Evolutionary conservation across 768 basidiomycete species (phyloP), one percentile per base, ranked within the genome.

Genomic region (Lactifluus volemus): DNA sequence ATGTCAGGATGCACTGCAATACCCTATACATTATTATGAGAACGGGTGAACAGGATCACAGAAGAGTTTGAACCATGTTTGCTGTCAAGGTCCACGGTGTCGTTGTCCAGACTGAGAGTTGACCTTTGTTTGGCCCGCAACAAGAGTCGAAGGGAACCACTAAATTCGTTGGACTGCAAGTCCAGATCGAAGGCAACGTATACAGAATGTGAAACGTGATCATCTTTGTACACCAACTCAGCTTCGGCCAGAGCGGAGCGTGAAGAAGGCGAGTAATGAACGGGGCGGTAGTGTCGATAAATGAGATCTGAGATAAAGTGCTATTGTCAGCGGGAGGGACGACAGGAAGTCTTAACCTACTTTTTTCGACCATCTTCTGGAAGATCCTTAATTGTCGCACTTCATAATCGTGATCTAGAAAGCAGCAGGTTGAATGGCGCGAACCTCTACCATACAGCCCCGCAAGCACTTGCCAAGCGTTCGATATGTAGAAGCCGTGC

Each of bases 31-130:
- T 25, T 60, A 14, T 62, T 11, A 45, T 39, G 63, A 65, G 50
- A 65, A 51, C 4, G 36, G 56, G 53, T 49, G 36, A 19, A 29
- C n/a, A 60, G 15, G 6, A n/a, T 29, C 19, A 49, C 19, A 38
- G 59, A 36, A 39, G 64, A 17, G 25, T 7, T 62, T 80, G 45
- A 66, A 93, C 94, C 89, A 94, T 92, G 69, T 99, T 98, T 1
- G 92, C 91, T 5, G 90, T 92, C 50, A 98, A 74, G 4, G 92
- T 98, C 96, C 96, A 99, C 1, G 96, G 91, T 0, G 96, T 98
- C 4, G 96, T 98, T 2, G 96, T 98, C 96, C 96, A 99, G 4
- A 96, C 88, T 17, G 93, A 75, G 10, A 97, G 67, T 32, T 79
- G 78, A 86, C 72, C 2, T 72, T 70, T 52, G 67, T 17, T 65